These are phyloP conservation scores for Metschnikowia rubicola DNA, from an alignment of 805 yeast genomes.

Conservation along the genomic window DNA sequence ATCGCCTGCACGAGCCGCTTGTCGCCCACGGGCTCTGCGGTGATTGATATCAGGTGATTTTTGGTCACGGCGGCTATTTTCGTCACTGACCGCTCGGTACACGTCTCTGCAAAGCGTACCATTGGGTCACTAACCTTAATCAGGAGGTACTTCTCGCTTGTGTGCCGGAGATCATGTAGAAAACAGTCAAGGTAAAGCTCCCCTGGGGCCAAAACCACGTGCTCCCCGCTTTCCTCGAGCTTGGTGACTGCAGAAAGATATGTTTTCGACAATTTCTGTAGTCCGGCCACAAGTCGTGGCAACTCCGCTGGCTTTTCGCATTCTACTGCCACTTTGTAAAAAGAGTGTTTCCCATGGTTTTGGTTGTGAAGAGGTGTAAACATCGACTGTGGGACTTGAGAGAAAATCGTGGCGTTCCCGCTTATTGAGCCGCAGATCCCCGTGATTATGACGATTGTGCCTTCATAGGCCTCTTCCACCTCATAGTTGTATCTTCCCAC, in stretches of 20 bases:
- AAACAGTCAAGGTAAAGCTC: conserved; percentile 84
- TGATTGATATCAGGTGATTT: conserved; percentile 57
- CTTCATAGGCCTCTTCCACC: conserved; percentile 53
- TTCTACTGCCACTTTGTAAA: conserved; percentile 79
- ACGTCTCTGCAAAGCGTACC: conserved; percentile 76
- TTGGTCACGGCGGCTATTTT: conserved; percentile 52
- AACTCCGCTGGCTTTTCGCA: conserved; percentile 77
- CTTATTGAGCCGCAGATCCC: conserved; percentile 58
- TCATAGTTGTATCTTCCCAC: conserved; percentile 69
- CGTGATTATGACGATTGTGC: conserved; percentile 63
- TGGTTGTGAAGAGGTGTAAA: conserved; percentile 33
- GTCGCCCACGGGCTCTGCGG: conserved; percentile 70
- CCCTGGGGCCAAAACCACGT: conserved; percentile 76
- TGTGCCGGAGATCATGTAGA: conserved; percentile 67
- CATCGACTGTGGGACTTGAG: conserved; percentile 17
- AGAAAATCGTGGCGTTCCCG: conserved; percentile 60
- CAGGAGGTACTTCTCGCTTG: conserved; percentile 57
- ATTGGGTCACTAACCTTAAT: conserved; percentile 84
- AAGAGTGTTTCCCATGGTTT: conserved; percentile 49
- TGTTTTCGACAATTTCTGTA: conserved; percentile 56
- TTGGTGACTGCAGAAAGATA: conserved; percentile 66
- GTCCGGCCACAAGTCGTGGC: conserved; percentile 67
- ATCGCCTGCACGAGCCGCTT: conserved; percentile 51
- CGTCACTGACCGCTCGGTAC: conserved; percentile 60
- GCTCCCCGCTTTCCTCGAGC: conserved; percentile 89